Evolutionary conservation across 2,329 filamentous ascomycete genomes (phyloP).

Genomic region (Phialophora verrucosa): DNA sequence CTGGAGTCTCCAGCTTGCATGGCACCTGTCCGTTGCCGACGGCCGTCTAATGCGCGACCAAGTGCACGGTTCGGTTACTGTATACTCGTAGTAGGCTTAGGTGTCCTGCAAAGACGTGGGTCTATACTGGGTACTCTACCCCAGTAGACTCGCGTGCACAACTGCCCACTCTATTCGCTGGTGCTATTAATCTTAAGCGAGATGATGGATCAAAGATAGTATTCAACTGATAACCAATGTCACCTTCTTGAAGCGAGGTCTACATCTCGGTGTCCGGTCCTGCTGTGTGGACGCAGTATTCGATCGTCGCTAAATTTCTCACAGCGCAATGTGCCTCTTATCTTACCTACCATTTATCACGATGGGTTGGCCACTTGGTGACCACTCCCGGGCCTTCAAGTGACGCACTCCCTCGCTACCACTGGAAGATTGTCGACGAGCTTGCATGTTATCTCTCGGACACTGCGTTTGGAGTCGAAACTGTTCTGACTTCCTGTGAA

Average conservation of each 20-base stretch:
- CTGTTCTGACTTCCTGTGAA: background rate
- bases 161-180: background rate
- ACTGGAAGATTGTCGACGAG: background rate
- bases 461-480: background rate
- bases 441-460: background rate
- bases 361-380: background rate
- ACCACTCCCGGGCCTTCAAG: no score
- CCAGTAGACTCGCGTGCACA: background rate
- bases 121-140: background rate
- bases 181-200: conserved; percentile 7
- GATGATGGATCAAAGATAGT: background rate
- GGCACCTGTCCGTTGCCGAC: background rate
- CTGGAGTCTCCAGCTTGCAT: background rate
- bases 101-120: background rate
- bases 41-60: background rate
- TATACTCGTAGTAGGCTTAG: background rate
- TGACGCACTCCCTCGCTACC: no score
- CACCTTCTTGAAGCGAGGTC: conserved; percentile 6
- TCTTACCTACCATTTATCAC: background rate
- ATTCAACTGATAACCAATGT: background rate
- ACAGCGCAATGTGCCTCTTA: background rate
- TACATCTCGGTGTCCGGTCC: no score
- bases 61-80: no score
- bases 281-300: background rate
- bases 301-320: no score